Percentiles rank a stretch among this genome's conserved stretches.
These are phyloP conservation scores for Geranium incanum DNA, from an alignment of 441 rosid species.

Conservation along the genomic window DNA sequence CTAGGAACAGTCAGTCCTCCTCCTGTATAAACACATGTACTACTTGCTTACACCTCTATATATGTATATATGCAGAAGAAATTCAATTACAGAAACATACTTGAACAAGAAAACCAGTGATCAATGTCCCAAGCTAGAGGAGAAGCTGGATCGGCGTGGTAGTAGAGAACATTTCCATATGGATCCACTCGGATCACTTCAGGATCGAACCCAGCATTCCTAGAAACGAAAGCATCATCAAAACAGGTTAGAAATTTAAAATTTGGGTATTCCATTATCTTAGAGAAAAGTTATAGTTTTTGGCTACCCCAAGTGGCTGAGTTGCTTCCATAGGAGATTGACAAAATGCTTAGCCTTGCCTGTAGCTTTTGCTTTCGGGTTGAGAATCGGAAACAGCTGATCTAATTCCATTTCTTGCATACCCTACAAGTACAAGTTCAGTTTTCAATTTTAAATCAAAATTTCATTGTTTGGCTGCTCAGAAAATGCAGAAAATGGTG, in stretches of 20 bases:
- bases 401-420: slow-evolving; percentile 44
- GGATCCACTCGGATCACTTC: slow-evolving; percentile 72
- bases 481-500: neutral
- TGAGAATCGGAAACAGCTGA: slow-evolving; percentile 53
- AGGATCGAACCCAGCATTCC: slow-evolving; percentile 98
- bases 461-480: neutral
- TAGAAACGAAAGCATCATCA: slow-evolving; percentile 22
- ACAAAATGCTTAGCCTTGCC: slow-evolving; percentile 58
- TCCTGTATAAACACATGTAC: slow-evolving; percentile 34
- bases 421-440: slow-evolving; percentile 27
- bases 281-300: neutral
- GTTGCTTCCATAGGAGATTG: slow-evolving; percentile 79
- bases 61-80: slow-evolving; percentile 2
- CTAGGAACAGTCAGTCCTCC: slow-evolving; percentile 89
- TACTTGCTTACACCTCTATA: neutral
- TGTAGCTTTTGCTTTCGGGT: slow-evolving; percentile 61
- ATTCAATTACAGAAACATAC: slow-evolving; percentile 30
- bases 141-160: slow-evolving; percentile 85
- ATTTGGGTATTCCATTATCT: neutral
- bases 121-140: slow-evolving; percentile 95
- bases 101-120: slow-evolving; percentile 94
- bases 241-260: neutral
- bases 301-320: slow-evolving; percentile 68
- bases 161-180: slow-evolving; percentile 78
- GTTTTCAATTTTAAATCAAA: neutral